A percentile compares a stretch with the other conserved stretches of the same genome.
Evolutionary conservation across 1,139 yeast species (phyloP).

Genomic region (Kurtzmaniella quercitrusa): DNA sequence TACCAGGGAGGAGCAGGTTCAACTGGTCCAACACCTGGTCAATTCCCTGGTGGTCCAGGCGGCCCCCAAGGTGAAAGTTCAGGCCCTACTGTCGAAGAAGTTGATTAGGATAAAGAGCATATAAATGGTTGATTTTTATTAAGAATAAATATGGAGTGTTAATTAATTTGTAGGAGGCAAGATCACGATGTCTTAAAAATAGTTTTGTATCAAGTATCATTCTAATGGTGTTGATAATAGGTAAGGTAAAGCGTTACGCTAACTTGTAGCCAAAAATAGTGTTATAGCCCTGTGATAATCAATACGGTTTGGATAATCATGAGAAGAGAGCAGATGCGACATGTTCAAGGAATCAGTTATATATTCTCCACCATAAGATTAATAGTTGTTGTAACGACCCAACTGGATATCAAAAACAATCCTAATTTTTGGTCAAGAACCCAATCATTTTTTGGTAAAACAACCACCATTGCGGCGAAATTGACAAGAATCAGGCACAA

Average conservation of each 20-base stretch:
- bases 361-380: constrained; percentile 28
- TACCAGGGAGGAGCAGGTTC: constrained; percentile 55
- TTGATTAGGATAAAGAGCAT: constrained; percentile 37
- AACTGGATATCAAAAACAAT: constrained; percentile 43
- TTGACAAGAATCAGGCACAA: constrained; percentile 50
- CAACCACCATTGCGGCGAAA: constrained; percentile 46
- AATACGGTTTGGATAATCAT: too few relatives aligned
- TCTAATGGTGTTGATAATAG: too few relatives aligned
- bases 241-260: too few relatives aligned
- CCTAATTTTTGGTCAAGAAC: constrained; percentile 59
- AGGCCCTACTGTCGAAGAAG: constrained; percentile 75
- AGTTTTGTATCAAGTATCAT: too few relatives aligned
- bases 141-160: not conserved
- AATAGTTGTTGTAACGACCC: constrained; percentile 47
- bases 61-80: constrained; percentile 36
- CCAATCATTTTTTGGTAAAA: constrained; percentile 67
- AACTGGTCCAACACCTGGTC: constrained; percentile 32
- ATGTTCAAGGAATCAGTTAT: not conserved
- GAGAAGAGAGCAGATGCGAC: too few relatives aligned
- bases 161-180: not conserved
- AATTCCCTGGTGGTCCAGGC: constrained; percentile 39
- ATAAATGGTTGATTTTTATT: not conserved
- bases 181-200: too few relatives aligned
- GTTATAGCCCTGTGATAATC: too few relatives aligned
- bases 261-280: too few relatives aligned